Evolutionary conservation across 306 rosid species (phyloP).

Genomic region (Rubus idaeus): DNA sequence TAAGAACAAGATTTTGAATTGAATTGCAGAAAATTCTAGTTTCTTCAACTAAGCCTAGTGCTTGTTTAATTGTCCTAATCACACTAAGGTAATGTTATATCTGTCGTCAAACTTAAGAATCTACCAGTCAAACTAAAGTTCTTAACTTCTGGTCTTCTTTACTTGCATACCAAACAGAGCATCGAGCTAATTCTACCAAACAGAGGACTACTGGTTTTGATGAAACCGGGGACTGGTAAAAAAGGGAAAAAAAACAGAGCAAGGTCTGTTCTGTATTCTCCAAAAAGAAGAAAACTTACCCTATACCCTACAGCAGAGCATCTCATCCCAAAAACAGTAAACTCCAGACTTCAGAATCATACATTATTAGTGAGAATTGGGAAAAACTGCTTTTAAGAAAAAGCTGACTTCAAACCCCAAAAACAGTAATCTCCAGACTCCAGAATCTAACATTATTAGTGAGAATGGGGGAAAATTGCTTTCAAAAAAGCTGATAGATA

Average conservation of each 20-base stretch:
- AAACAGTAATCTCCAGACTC: constrained; percentile 4
- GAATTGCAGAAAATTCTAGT: not conserved
- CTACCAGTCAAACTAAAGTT: constrained; percentile 1
- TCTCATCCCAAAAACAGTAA: constrained; percentile 18
- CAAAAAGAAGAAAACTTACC: constrained; percentile 10
- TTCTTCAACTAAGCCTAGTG: not conserved
- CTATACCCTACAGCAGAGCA: constrained; percentile 23
- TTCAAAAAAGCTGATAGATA: not conserved
- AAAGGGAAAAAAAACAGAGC: constrained; percentile 3
- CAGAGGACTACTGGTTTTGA: constrained; percentile 34
- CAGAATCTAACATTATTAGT: constrained; percentile 17
- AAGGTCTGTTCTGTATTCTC: constrained; percentile 3
- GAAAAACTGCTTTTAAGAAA: not conserved
- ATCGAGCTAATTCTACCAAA: not conserved
- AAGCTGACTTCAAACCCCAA: constrained; percentile 11
- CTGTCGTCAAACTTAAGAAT: not conserved
- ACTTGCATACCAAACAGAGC: not conserved
- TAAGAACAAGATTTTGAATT: not conserved
- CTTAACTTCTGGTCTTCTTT: not conserved
- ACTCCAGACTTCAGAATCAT: constrained; percentile 3
- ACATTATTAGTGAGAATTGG: constrained; percentile 13
- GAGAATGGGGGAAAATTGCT: constrained; percentile 11
- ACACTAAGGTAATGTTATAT: not conserved
- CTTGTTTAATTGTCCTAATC: not conserved
- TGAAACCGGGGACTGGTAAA: constrained; percentile 40